Percentiles rank a stretch among this genome's conserved stretches.
Conservation (phyloP, 1,284 basidiomycete species). For the Ceratobasidium sp. region DNA sequence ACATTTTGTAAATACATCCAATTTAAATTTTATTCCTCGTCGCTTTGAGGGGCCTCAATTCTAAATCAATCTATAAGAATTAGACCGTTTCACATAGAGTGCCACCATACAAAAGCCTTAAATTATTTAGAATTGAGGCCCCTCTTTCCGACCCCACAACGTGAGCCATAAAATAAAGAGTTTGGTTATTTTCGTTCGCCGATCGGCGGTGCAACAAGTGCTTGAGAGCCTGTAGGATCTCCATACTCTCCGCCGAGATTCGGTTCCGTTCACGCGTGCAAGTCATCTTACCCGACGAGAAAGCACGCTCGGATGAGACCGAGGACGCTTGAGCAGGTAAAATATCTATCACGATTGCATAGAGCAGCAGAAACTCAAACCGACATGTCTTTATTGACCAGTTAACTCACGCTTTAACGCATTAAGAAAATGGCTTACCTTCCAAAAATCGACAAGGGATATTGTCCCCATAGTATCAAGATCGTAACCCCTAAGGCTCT, state of each 20-base stretch:
- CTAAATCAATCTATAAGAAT: no score
- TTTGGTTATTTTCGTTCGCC: neutral
- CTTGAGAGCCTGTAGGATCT: neutral
- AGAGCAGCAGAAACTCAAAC: slow-evolving; percentile 12
- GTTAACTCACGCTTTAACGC: neutral
- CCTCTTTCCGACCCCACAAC: no score
- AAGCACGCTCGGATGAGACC: slow-evolving; percentile 34
- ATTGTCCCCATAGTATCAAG: slow-evolving; percentile 9
- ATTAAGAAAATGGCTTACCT: slow-evolving; percentile 8
- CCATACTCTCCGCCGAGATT: neutral
- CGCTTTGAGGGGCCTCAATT: no score
- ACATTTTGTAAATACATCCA: no score
- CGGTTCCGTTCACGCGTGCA: slow-evolving; percentile 16
- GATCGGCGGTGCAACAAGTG: slow-evolving; percentile 13
- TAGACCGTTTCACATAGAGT: no score
- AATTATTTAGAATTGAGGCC: no score
- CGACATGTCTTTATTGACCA: slow-evolving; percentile 13
- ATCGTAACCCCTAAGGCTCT: neutral
- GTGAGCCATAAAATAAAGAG: slow-evolving; percentile 6
- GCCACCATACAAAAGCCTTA: no score
- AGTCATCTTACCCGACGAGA: slow-evolving; percentile 36
- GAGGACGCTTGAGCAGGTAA: slow-evolving; percentile 37
- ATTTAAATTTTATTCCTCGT: no score
- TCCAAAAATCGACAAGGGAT: slow-evolving; percentile 38
- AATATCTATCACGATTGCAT: slow-evolving; percentile 13